A percentile compares a stretch with the other conserved stretches of the same genome.
Evolutionary conservation across 73 alveolate species (phyloP).

Genomic region (Paramecium caudatum): DNA sequence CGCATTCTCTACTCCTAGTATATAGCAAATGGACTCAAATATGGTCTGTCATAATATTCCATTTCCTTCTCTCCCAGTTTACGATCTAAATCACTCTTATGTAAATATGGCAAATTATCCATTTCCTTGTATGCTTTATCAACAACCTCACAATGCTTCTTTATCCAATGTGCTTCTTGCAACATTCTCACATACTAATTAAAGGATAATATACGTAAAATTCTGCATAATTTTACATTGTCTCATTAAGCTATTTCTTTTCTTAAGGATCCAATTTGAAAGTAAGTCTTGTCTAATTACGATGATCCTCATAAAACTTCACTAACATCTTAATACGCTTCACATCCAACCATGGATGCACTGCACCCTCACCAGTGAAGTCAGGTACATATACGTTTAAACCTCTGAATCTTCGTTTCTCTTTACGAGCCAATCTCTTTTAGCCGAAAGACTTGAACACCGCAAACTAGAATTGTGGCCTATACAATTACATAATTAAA

Average conservation of each 20-base stretch:
- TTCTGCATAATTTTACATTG: slow-evolving; percentile 29
- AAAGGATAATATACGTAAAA: slow-evolving; percentile 18
- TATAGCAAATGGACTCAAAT: not conserved
- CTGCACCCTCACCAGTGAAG: slow-evolving; percentile 67
- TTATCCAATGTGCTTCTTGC: slow-evolving; percentile 39
- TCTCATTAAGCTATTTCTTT: not conserved
- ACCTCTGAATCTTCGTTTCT: slow-evolving; percentile 15
- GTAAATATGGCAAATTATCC: slow-evolving; percentile 17
- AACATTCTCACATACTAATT: slow-evolving; percentile 63
- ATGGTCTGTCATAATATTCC: slow-evolving; percentile 59
- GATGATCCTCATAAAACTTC: slow-evolving; percentile 58
- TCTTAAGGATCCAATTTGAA: slow-evolving; percentile 4
- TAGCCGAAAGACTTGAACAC: not conserved
- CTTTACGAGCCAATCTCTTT: slow-evolving; percentile 29
- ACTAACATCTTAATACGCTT: slow-evolving; percentile 30
- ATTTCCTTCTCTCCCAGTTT: slow-evolving; percentile 45
- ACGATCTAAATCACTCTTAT: slow-evolving; percentile 51
- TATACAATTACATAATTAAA: slow-evolving; percentile 36
- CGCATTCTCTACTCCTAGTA: slow-evolving; percentile 39
- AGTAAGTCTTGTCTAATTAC: slow-evolving; percentile 19
- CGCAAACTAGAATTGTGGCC: slow-evolving; percentile 36
- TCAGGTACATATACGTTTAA: slow-evolving; percentile 61
- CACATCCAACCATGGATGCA: slow-evolving; percentile 49
- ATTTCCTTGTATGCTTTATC: not conserved
- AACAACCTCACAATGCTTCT: not conserved